These are phyloP conservation scores for Phytophthora ohioensis DNA, from an alignment of 352 stramenopile species.

Conservation along the genomic window DNA sequence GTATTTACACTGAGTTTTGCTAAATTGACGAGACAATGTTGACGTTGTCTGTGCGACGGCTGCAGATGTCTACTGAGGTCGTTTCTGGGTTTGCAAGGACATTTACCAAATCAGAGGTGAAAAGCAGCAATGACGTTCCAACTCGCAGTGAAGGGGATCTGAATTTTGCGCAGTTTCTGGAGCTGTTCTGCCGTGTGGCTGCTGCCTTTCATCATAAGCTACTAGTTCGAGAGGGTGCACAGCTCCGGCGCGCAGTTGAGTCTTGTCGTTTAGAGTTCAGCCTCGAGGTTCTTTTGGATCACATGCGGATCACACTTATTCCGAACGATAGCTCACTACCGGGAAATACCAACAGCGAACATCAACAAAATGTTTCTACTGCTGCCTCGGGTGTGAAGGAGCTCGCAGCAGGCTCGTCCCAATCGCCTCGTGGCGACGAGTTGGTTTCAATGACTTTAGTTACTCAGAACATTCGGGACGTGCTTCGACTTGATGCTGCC, in stretches of 20 bases:
- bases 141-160: slow-evolving; percentile 22
- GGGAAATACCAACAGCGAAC: neutral
- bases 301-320: slow-evolving; percentile 61
- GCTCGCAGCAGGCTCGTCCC: neutral
- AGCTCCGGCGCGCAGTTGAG: slow-evolving; percentile 62
- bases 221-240: slow-evolving; percentile 55
- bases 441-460: slow-evolving; percentile 27
- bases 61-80: slow-evolving; percentile 26
- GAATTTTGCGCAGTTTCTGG: slow-evolving; percentile 70
- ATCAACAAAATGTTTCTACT: slow-evolving; percentile 7
- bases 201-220: slow-evolving; percentile 59
- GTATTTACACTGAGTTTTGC: slow-evolving; percentile 2
- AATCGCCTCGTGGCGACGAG: slow-evolving; percentile 30
- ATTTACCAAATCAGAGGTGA: slow-evolving; percentile 12
- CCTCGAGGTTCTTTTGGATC: slow-evolving; percentile 62
- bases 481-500: slow-evolving; percentile 34
- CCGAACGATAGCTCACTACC: slow-evolving; percentile 8
- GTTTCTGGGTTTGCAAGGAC: slow-evolving; percentile 11
- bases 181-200: slow-evolving; percentile 70
- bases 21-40: no score
- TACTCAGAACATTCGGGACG: slow-evolving; percentile 41
- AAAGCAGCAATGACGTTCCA: slow-evolving; percentile 7
- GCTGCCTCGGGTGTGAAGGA: neutral
- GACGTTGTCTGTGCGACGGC: neutral
- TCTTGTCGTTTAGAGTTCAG: slow-evolving; percentile 73